A percentile compares a stretch with the other conserved stretches of the same genome.
These are phyloP conservation scores for Coniferiporia weirii DNA, from an alignment of 1,284 basidiomycete species.

Conservation along the genomic window DNA sequence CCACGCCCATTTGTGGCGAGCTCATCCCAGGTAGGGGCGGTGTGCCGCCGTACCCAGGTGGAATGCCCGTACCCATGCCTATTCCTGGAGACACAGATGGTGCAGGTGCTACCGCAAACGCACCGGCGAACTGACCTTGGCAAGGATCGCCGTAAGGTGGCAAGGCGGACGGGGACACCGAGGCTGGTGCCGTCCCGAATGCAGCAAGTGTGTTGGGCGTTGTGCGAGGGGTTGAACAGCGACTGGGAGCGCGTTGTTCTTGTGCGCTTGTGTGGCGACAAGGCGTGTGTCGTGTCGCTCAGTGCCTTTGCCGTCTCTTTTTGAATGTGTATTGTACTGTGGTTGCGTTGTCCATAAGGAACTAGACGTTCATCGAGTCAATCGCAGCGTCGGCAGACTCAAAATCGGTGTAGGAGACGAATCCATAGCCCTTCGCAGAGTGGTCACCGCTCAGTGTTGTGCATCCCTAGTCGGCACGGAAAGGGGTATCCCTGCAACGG, in stretches of 20 bases:
- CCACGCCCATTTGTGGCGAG: slow-evolving; percentile 17
- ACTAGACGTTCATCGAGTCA: slow-evolving; percentile 95
- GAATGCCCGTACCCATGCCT: slow-evolving; percentile 37
- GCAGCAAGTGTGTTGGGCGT: slow-evolving; percentile 65
- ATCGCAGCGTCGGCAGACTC: slow-evolving; percentile 95
- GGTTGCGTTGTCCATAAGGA: slow-evolving; percentile 97
- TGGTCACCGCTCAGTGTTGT: too few species aligned
- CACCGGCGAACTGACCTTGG: slow-evolving; percentile 86
- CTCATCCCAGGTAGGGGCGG: slow-evolving; percentile 56
- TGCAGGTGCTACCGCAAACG: slow-evolving; percentile 61
- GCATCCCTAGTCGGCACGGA: too few species aligned
- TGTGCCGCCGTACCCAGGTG: slow-evolving; percentile 26
- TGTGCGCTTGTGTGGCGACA: slow-evolving; percentile 90
- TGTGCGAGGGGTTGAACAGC: slow-evolving; percentile 63
- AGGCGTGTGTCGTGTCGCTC: slow-evolving; percentile 95
- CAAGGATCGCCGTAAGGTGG: slow-evolving; percentile 40
- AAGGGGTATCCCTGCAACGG: too few species aligned
- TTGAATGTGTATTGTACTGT: slow-evolving; percentile 98
- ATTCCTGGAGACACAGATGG: slow-evolving; percentile 64
- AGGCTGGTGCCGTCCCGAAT: slow-evolving; percentile 21
- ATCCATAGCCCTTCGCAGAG: slow-evolving; percentile 97
- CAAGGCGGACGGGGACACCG: slow-evolving; percentile 20
- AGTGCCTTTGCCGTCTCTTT: slow-evolving; percentile 96
- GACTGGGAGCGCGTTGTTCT: slow-evolving; percentile 84
- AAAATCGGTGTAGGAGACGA: slow-evolving; percentile 95